Evolutionary conservation across 768 basidiomycete species (phyloP), one percentile per base, ranked within the genome.

Genomic region (Gloeostereum incarnatum): DNA sequence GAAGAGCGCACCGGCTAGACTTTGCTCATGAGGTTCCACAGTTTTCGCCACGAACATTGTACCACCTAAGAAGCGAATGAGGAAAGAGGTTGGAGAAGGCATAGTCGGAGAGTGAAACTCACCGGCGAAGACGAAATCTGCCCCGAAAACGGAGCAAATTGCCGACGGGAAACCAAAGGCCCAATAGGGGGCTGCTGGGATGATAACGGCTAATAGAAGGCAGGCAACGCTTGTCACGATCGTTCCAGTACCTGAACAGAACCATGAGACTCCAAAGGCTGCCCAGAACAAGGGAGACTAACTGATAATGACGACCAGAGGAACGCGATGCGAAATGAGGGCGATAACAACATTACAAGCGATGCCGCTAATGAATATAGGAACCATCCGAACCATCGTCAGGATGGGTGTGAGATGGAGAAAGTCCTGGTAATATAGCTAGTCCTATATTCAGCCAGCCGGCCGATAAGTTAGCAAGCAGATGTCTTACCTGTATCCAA

Each of bases 381-480:
- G 86, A 1, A 87, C 41, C 35, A 88, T 58, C 2, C 82, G 72
- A 17, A 82, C 44, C 54, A 84, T 81, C 0, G 80, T 73, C 7
- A 62, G 58, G 11, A 89, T 58, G 0, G 84, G 77, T 0, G 57
- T 64, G 4, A 77, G 65, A 0, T 58, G 47, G 10, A 65, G 45
- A 51, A 77, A 89, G 33, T 73, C 66, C 49, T 89, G 83, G 51
- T 85, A 89, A 49, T 77, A 87, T 5, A 87, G 51, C 75, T 85
- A 7, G 3, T 17, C 19, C 13, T 11, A 4, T n/a, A 34, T 4
- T 34, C 11, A 34, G 19, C 21, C 11, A 11, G 19, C n/a, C 11
- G 14, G 2, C 21, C 33, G 3, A n/a, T 4, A n/a, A n/a, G 33
- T 13, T 3, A 34, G 7, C 13, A 20, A 3, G 8, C 11, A 14